Evolutionary conservation across 306 rosid species (phyloP).

Genomic region (Lupinus albus): DNA sequence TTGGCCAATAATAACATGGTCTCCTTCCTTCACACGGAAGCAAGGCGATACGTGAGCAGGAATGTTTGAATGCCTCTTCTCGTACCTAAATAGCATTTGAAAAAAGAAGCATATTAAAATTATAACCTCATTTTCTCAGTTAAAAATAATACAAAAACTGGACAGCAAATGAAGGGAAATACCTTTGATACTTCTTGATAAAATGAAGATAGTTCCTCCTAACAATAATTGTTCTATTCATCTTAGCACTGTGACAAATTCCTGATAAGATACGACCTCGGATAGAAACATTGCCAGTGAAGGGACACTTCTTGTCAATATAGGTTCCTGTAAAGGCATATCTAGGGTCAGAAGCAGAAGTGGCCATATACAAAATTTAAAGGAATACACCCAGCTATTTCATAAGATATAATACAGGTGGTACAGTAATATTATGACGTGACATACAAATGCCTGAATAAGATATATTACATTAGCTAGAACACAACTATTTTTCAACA

Average conservation of each 20-base stretch:
- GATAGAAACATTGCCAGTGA: slow-evolving; percentile 73
- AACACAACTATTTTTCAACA: not conserved
- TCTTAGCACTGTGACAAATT: slow-evolving; percentile 89
- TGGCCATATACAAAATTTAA: not conserved
- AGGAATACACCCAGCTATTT: not conserved
- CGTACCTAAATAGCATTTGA: slow-evolving; percentile 51
- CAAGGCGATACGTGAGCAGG: slow-evolving; percentile 83
- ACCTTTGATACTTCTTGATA: slow-evolving; percentile 83
- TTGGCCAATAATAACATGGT: slow-evolving; percentile 79
- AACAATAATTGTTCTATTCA: slow-evolving; percentile 74
- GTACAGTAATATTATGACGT: not conserved
- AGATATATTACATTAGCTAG: not conserved
- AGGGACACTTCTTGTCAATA: slow-evolving; percentile 87
- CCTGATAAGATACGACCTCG: slow-evolving; percentile 84
- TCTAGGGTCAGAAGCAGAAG: not conserved
- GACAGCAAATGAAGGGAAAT: not conserved
- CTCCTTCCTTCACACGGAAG: slow-evolving; percentile 95
- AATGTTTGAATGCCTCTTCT: slow-evolving; percentile 83
- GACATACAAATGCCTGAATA: not conserved
- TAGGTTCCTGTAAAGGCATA: slow-evolving; percentile 57
- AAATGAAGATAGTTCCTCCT: slow-evolving; percentile 79
- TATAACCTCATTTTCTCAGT: not conserved
- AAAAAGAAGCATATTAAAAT: not conserved
- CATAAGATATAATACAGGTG: not conserved
- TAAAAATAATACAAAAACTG: too few species aligned